These are phyloP conservation scores for Urochloa ruziziensis DNA, from an alignment of 176 grass and related monocot genomes.

Conservation along the genomic window DNA sequence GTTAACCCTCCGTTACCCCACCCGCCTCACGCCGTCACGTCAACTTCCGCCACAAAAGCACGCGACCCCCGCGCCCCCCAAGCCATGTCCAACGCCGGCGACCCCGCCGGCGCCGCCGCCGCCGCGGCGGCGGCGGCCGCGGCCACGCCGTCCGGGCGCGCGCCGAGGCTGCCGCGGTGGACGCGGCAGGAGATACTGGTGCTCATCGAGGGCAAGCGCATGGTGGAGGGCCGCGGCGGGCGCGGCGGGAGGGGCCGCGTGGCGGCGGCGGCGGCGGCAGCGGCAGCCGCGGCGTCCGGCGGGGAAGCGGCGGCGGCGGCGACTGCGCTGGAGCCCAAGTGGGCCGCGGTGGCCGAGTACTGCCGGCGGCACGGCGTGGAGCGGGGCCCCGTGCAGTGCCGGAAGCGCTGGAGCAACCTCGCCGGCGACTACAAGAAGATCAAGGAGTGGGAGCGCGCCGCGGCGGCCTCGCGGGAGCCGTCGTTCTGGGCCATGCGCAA, in stretches of 20 bases:
- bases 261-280: background rate
- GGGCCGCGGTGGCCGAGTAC: slow-evolving; percentile 81
- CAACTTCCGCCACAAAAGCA: slow-evolving; percentile 40
- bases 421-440: slow-evolving; percentile 98
- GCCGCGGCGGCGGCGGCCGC: background rate
- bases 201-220: slow-evolving; percentile 81
- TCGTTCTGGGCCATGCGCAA: slow-evolving; percentile 98
- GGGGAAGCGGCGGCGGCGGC: background rate
- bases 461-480: slow-evolving; percentile 34
- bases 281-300: background rate
- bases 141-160: slow-evolving; percentile 39
- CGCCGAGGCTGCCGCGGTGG: slow-evolving; percentile 80
- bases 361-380: slow-evolving; percentile 81
- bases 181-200: slow-evolving; percentile 95
- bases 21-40: slow-evolving; percentile 56
- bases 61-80: background rate
- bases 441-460: slow-evolving; percentile 84
- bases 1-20: slow-evolving; percentile 45
- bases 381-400: slow-evolving; percentile 83
- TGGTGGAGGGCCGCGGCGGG: slow-evolving; percentile 70
- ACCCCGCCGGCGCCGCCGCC: slow-evolving; percentile 49
- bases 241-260: slow-evolving; percentile 35
- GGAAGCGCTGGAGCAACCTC: slow-evolving; percentile 99
- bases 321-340: slow-evolving; percentile 82
- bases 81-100: slow-evolving; percentile 79